Evolutionary conservation across 495 filamentous ascomycete species (phyloP).

Genomic region (Penicillium paxilli): DNA sequence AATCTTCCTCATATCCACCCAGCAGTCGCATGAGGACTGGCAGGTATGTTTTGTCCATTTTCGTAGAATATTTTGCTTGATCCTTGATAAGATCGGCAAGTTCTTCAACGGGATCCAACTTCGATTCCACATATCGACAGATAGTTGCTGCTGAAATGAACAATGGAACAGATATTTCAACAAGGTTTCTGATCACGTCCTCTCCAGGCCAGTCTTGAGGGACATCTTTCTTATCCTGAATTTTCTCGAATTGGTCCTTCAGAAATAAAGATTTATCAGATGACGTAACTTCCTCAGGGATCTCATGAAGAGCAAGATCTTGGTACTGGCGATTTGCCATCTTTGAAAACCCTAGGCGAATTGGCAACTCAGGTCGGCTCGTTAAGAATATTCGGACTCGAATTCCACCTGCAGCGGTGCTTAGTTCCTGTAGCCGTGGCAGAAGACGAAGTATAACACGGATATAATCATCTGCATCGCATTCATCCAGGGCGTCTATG

Average conservation of each 20-base stretch:
- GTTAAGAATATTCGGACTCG: background rate
- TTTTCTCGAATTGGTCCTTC: constrained; percentile 15
- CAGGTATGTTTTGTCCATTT: constrained; percentile 24
- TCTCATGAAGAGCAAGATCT: background rate
- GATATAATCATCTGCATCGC: background rate
- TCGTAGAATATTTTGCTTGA: constrained; percentile 3
- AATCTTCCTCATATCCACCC: constrained; percentile 2
- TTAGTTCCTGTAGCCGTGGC: background rate
- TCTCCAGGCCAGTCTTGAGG: constrained; percentile 36
- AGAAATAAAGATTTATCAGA: constrained; percentile 26
- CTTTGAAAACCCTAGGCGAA: background rate
- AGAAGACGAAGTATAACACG: background rate
- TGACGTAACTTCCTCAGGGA: background rate
- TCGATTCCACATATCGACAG: background rate
- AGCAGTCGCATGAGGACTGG: constrained; percentile 25
- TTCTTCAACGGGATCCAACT: constrained; percentile 5
- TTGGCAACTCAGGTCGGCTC: background rate
- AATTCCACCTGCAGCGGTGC: no score
- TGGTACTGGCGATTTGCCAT: background rate
- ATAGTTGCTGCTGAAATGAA: constrained; percentile 7
- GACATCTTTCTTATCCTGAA: constrained; percentile 6
- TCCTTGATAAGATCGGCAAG: constrained; percentile 17
- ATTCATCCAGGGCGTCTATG: background rate
- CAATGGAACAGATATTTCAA: constrained; percentile 3
- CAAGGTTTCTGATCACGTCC: background rate